Evolutionary conservation across 1,284 basidiomycete genomes (phyloP).

Genomic region (Cryptococcus wingfieldii): DNA sequence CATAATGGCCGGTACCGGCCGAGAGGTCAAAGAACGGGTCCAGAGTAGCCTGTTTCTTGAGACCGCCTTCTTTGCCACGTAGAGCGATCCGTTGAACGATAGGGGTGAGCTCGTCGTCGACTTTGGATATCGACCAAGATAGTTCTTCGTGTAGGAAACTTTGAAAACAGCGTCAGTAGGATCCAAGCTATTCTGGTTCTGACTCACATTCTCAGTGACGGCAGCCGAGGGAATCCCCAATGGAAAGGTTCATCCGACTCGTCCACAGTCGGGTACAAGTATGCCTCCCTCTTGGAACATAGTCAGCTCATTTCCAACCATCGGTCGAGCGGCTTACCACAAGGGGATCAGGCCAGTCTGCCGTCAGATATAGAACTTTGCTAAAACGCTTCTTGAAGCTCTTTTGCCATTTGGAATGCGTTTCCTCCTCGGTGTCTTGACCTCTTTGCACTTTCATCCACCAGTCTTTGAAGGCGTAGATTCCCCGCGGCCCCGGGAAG

Average conservation of each 20-base stretch:
- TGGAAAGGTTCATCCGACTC: slow-evolving; percentile 89
- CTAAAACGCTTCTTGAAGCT: slow-evolving; percentile 89
- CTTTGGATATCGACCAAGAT: slow-evolving; percentile 79
- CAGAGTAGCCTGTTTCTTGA: slow-evolving; percentile 58
- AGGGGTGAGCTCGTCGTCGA: slow-evolving; percentile 86
- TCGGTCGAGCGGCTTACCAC: slow-evolving; percentile 58
- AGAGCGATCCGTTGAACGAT: slow-evolving; percentile 87
- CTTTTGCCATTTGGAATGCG: slow-evolving; percentile 67
- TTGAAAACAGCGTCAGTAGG: slow-evolving; percentile 5
- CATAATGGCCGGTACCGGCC: slow-evolving; percentile 57
- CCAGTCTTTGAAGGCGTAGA: slow-evolving; percentile 87
- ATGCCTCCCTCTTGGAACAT: slow-evolving; percentile 70
- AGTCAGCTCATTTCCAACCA: slow-evolving; percentile 1
- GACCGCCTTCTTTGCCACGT: slow-evolving; percentile 63
- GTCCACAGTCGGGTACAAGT: slow-evolving; percentile 85
- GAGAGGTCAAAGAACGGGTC: slow-evolving; percentile 55
- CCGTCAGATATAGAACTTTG: slow-evolving; percentile 65
- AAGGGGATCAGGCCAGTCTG: slow-evolving; percentile 81
- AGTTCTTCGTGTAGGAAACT: slow-evolving; percentile 83
- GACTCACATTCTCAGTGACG: slow-evolving; percentile 73
- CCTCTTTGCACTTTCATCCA: slow-evolving; percentile 93
- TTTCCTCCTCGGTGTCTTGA: slow-evolving; percentile 69
- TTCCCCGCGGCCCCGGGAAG: slow-evolving; percentile 77
- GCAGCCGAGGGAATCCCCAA: slow-evolving; percentile 94
- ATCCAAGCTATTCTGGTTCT: not conserved